A percentile compares a stretch with the other conserved stretches of the same genome.
These are phyloP conservation scores for Aspergillus puulaauensis DNA, from an alignment of 2,329 filamentous ascomycete genomes.

Conservation along the genomic window DNA sequence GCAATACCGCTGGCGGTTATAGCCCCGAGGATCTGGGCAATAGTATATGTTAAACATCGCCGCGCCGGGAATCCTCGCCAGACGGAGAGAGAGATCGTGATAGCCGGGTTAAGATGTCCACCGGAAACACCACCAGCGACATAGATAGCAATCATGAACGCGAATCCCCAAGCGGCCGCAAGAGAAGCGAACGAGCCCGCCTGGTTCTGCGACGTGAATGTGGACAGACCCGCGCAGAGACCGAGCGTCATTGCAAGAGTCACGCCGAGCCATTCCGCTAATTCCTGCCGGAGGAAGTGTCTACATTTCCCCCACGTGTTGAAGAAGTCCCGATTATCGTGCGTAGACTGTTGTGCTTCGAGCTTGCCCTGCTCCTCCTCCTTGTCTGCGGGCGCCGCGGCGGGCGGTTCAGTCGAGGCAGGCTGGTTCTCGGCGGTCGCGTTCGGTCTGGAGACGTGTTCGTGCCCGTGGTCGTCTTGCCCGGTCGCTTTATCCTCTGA, in stretches of 20 bases:
- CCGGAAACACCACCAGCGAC: conserved; percentile 48
- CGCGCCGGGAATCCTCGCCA: conserved; percentile 37
- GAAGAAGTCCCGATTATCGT: conserved; percentile 15
- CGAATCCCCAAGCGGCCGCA: conserved; percentile 28
- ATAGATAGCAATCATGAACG: conserved; percentile 44
- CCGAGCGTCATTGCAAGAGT: conserved; percentile 31
- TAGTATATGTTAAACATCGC: conserved; percentile 27
- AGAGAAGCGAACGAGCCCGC: conserved; percentile 24
- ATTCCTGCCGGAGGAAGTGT: conserved; percentile 25
- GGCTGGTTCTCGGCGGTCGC: neutral
- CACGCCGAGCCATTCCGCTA: conserved; percentile 32
- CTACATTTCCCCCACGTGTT: conserved; percentile 30
- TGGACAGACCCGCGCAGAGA: conserved; percentile 25
- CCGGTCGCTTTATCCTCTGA: neutral
- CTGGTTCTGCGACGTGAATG: conserved; percentile 20
- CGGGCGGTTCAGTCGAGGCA: neutral
- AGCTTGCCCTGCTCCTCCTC: neutral
- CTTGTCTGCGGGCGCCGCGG: neutral
- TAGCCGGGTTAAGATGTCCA: conserved; percentile 50
- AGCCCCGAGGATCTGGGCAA: conserved; percentile 36
- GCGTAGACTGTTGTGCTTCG: conserved; percentile 13
- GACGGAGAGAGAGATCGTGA: conserved; percentile 38
- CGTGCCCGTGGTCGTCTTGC: neutral
- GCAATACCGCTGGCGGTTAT: conserved; percentile 34
- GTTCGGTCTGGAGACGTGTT: neutral